Percentiles rank a stretch among this genome's conserved stretches.
These are phyloP conservation scores for Suhomyces kilbournensis DNA, from an alignment of 805 yeast genomes.

Conservation along the genomic window DNA sequence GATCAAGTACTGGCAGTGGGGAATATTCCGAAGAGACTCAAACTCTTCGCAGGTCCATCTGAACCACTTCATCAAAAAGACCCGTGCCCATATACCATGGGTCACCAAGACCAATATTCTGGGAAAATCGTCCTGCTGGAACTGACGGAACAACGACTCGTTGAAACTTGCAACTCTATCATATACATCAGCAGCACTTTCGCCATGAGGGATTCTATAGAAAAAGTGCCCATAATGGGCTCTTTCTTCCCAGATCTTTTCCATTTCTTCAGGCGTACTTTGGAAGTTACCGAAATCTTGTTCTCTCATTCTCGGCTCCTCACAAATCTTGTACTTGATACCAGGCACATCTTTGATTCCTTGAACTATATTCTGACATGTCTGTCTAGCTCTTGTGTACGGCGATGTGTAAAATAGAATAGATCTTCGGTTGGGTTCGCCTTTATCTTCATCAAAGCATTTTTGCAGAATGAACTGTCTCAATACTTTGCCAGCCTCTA, in stretches of 20 bases:
- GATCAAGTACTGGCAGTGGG: conserved; percentile 77
- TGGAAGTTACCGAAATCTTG: conserved; percentile 96
- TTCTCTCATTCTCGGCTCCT: conserved; percentile 90
- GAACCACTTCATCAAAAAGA: conserved; percentile 91
- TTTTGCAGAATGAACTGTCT: conserved; percentile 33
- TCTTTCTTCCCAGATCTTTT: conserved; percentile 75
- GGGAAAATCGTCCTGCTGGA: conserved; percentile 68
- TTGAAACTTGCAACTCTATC: conserved; percentile 89
- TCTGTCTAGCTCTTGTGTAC: conserved; percentile 78
- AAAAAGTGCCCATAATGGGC: conserved; percentile 80
- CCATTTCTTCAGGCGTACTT: conserved; percentile 72
- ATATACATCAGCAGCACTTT: conserved; percentile 93
- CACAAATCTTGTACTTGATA: conserved; percentile 54
- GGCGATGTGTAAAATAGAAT: conserved; percentile 84
- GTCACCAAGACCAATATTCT: conserved; percentile 79
- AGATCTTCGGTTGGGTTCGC: conserved; percentile 23
- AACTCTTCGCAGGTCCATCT: conserved; percentile 90
- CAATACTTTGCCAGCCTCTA: conserved; percentile 55
- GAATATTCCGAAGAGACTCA: conserved; percentile 77
- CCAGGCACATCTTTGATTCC: conserved; percentile 49
- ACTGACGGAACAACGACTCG: conserved; percentile 81
- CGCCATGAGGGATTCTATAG: conserved; percentile 89
- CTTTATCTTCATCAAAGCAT: conserved; percentile 25
- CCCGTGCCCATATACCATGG: conserved; percentile 93
- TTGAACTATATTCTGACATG: conserved; percentile 65